Conservation (phyloP, 2,329 filamentous ascomycete genomes). For the Aaosphaeria pasadenensis region DNA sequence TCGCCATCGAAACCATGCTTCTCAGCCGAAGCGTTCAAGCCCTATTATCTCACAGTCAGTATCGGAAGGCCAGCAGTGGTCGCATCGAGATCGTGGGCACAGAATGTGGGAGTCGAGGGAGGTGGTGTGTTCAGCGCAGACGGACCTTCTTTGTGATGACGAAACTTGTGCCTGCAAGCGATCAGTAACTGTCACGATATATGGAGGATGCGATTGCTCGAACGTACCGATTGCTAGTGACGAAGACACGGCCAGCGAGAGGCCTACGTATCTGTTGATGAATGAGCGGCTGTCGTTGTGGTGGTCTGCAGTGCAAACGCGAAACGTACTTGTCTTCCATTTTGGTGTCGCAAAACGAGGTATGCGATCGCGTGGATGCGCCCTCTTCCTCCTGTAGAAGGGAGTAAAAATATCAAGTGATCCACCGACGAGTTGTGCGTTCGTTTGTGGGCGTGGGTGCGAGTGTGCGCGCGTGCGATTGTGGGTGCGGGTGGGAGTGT, state of each 20-base stretch:
- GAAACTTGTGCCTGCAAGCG: conserved; percentile 76
- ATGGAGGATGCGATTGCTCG: conserved; percentile 18
- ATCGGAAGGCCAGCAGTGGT: not conserved
- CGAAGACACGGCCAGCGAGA: conserved; percentile 39
- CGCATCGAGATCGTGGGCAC: not conserved
- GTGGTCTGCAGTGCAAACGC: not conserved
- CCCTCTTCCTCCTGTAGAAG: too few relatives aligned
- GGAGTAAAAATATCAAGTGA: too few relatives aligned
- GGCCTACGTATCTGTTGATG: conserved; percentile 38
- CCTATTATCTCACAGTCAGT: conserved; percentile 49
- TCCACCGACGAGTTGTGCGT: too few relatives aligned
- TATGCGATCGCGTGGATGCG: conserved; percentile 2
- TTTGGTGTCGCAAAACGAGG: conserved; percentile 19
- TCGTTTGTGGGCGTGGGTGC: too few relatives aligned
- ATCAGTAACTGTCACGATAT: conserved; percentile 27
- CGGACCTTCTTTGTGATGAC: conserved; percentile 97
- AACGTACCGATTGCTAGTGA: conserved; percentile 38
- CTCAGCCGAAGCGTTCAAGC: conserved; percentile 85
- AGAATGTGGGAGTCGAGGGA: not conserved
- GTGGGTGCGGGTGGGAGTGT: too few relatives aligned
- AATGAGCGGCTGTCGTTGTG: conserved; percentile 13
- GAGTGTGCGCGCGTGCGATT: too few relatives aligned
- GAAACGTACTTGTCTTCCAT: conserved; percentile 41
- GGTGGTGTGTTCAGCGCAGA: conserved; percentile 5
- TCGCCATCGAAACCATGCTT: conserved; percentile 95